Base-by-base conservation (phyloP, 768 basidiomycete species). In the Obba rivulosa region DNA sequence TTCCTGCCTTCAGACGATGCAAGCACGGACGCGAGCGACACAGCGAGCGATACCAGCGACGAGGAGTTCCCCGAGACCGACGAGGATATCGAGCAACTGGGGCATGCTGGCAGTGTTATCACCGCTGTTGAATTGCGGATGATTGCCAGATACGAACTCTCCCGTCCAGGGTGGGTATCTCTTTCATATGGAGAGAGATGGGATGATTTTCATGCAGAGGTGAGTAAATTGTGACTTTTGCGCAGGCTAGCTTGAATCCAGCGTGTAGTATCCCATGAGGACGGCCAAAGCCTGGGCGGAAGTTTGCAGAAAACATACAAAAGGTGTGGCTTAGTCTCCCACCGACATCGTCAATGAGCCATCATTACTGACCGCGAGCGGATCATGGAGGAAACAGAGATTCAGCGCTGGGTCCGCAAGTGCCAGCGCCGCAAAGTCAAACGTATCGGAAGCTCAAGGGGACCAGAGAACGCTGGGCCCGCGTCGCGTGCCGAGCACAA, bases 61-160 rank as follows among this genome's bases (percentile, higher is more conserved):
- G n/a, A 13, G 13, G 28, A 31, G 28, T 31, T 31, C 5, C 28
- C 13, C 28, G 28, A 31, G 28, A 49, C 45, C 11, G 53, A 57
- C 25, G 61, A 58, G 4, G 61, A 65, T 21, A 61, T 56, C 2
- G 63, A 62, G 43, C 62, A 74, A 18, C 83, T 85, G 82, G 81
- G 83, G 10, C 60, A 57, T 45, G 67, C 59, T 43, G 77, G 81
- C 14, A 63, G 62, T 34, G 52, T 74, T 3, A 81, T 80, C 52
- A 78, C 74, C 21, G 69, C 73, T n/a, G 80, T 80, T n/a, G 85
- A 87, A 58, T 64, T 77, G 48, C 76, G 80, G 51, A 69, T 76
- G 41, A 68, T 80, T 43, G 82, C 83, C 13, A 78, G 74, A 53
- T 76, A 83, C 63, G 75, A 85, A 31, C 76, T 77, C 21, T 69